Percentiles rank a stretch among this genome's conserved stretches.
These are phyloP conservation scores for sunflower (Helianthus annuus) DNA, from an alignment of 129 eudicot genomes.

Conservation along the genomic window DNA sequence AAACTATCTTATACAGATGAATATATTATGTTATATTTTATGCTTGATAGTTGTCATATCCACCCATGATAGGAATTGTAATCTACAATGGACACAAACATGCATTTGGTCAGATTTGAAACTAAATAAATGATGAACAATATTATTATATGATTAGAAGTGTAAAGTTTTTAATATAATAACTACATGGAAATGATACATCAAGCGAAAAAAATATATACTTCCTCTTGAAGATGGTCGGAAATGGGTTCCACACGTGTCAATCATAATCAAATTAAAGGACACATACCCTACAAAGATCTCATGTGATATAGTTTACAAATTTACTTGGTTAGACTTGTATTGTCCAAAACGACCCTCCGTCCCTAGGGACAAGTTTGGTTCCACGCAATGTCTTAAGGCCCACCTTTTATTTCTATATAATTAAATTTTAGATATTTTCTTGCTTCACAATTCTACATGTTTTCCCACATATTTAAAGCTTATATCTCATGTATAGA, in stretches of 20 bases:
- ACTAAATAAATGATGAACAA: too few species aligned
- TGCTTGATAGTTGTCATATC: too few species aligned
- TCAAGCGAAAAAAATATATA: too few species aligned
- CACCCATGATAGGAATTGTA: too few species aligned
- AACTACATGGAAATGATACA: too few species aligned
- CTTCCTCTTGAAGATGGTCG: background rate
- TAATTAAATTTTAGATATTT: background rate
- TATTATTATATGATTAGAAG: too few species aligned
- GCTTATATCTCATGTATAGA: background rate
- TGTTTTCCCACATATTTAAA: background rate
- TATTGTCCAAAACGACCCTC: slow-evolving; percentile 15
- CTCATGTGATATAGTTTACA: slow-evolving; percentile 14
- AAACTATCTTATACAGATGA: too few species aligned
- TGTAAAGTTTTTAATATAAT: too few species aligned
- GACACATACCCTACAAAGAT: slow-evolving; percentile 23
- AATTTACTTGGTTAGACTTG: slow-evolving; percentile 9
- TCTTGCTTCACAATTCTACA: background rate
- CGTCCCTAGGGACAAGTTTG: slow-evolving; percentile 7
- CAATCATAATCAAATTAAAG: slow-evolving; percentile 19
- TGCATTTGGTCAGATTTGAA: too few species aligned
- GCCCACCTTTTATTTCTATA: background rate
- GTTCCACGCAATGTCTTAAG: slow-evolving; percentile 7
- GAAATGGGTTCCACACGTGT: slow-evolving; percentile 7
- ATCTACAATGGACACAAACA: too few species aligned
- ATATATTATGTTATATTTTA: too few species aligned